Conservation (phyloP, 306 rosid species). For the Quercus aquifolioides region DNA sequence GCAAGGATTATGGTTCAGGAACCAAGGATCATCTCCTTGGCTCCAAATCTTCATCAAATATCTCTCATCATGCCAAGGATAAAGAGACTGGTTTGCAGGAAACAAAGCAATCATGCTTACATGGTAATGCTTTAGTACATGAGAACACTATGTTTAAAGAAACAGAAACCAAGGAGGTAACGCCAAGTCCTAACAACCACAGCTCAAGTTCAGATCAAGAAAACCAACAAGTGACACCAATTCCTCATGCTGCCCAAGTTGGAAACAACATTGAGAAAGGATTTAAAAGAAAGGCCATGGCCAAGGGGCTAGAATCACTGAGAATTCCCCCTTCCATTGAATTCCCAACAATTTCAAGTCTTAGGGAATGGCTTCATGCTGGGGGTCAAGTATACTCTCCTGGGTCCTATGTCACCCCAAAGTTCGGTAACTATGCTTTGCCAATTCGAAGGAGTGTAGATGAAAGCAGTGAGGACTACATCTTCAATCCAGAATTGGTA, state of each 20-base stretch:
- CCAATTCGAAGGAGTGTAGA: slow-evolving; percentile 1
- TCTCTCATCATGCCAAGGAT: slow-evolving; percentile 7
- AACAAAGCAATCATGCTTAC: slow-evolving; percentile 12
- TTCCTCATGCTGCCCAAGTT: slow-evolving; percentile 1
- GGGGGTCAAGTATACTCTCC: slow-evolving; percentile 34
- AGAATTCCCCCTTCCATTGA: slow-evolving; percentile 32
- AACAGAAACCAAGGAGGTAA: slow-evolving; percentile 9
- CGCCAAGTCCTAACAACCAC: slow-evolving; percentile 9
- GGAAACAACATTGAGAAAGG: slow-evolving; percentile 23
- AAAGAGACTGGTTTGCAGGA: slow-evolving; percentile 19
- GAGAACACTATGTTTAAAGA: neutral
- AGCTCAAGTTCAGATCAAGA: slow-evolving; percentile 2
- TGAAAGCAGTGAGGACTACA: slow-evolving; percentile 23
- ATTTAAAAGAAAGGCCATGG: slow-evolving; percentile 37
- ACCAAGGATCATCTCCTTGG: slow-evolving; percentile 6
- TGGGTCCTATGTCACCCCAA: slow-evolving; percentile 47
- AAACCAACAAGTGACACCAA: slow-evolving; percentile 13
- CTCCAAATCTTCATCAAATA: slow-evolving; percentile 4
- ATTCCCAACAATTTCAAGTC: slow-evolving; percentile 35
- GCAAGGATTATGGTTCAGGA: slow-evolving; percentile 21
- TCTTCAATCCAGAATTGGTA: slow-evolving; percentile 49
- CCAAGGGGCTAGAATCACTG: slow-evolving; percentile 42
- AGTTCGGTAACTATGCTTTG: slow-evolving; percentile 41
- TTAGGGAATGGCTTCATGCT: slow-evolving; percentile 35
- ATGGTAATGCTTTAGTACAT: neutral